Percentiles rank a stretch among this genome's conserved stretches.
These are phyloP conservation scores for Metschnikowia noctiluminum DNA, from an alignment of 805 yeast species.

Conservation along the genomic window DNA sequence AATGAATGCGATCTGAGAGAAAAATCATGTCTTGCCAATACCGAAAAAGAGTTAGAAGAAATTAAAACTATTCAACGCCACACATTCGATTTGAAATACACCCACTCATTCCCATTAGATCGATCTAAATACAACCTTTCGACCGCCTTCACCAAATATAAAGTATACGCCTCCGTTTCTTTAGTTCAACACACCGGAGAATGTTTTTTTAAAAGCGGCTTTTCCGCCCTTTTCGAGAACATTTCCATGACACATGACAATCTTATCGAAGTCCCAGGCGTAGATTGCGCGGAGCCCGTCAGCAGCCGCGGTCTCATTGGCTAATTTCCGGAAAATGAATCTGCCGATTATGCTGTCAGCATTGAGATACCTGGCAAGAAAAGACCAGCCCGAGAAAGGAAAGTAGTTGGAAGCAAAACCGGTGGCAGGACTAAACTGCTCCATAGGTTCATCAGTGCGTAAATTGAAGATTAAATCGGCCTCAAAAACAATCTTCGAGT, in stretches of 20 bases:
- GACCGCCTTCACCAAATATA: no score
- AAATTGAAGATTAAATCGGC: constrained; percentile 64
- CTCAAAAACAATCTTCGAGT: constrained; percentile 47
- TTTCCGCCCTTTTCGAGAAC: constrained; percentile 15
- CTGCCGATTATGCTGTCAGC: constrained; percentile 39
- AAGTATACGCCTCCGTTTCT: neutral
- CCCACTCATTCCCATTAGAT: no score
- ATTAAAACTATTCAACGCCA: no score
- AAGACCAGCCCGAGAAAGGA: constrained; percentile 47
- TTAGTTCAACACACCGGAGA: constrained; percentile 3
- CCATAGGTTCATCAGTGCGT: constrained; percentile 36
- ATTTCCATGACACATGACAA: constrained; percentile 27
- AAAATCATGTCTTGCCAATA: no score
- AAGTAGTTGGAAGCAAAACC: constrained; percentile 44
- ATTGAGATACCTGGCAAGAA: constrained; percentile 37
- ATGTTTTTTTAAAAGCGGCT: constrained; percentile 16
- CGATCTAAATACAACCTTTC: no score
- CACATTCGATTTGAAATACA: no score
- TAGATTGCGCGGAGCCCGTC: constrained; percentile 21
- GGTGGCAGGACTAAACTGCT: constrained; percentile 40
- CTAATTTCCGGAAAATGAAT: constrained; percentile 21
- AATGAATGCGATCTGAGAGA: no score
- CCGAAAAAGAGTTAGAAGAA: no score
- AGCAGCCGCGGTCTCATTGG: constrained; percentile 14
- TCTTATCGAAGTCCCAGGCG: constrained; percentile 24